Conservation (phyloP, 345 rosid genomes). For the Capsella bursapastoris region DNA sequence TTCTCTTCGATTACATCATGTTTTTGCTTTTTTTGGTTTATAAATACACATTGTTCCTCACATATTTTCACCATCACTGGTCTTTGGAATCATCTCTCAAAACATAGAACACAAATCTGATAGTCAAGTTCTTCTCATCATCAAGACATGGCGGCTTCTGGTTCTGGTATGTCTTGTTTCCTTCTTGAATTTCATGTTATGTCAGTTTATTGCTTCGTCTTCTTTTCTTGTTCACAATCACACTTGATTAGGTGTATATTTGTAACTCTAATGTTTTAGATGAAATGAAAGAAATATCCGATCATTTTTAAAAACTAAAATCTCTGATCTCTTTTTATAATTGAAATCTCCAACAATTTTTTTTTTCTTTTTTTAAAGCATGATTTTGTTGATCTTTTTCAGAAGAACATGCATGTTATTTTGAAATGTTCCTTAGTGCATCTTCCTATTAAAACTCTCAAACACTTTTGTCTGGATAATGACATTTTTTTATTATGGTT, state of each 20-base stretch:
- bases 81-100: not conserved
- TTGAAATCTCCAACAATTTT: too few species aligned
- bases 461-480: not conserved
- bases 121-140: not conserved
- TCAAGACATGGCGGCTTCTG: not conserved
- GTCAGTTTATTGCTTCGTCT: not conserved
- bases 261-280: too few species aligned
- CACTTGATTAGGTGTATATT: too few species aligned
- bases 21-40: not conserved
- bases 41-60: not conserved
- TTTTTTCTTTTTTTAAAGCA: too few species aligned
- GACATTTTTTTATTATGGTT: not conserved
- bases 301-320: too few species aligned
- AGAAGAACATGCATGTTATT: not conserved
- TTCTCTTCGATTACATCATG: not conserved
- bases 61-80: not conserved
- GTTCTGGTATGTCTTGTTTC: not conserved
- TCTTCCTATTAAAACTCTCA: not conserved
- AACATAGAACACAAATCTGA: not conserved
- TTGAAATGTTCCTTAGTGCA: not conserved
- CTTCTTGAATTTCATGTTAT: not conserved
- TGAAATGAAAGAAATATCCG: too few species aligned
- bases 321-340: too few species aligned
- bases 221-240: not conserved
- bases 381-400: too few species aligned